Evolutionary conservation across 2,329 filamentous ascomycete species (phyloP).

Genomic region (Diaporthe ampelina): DNA sequence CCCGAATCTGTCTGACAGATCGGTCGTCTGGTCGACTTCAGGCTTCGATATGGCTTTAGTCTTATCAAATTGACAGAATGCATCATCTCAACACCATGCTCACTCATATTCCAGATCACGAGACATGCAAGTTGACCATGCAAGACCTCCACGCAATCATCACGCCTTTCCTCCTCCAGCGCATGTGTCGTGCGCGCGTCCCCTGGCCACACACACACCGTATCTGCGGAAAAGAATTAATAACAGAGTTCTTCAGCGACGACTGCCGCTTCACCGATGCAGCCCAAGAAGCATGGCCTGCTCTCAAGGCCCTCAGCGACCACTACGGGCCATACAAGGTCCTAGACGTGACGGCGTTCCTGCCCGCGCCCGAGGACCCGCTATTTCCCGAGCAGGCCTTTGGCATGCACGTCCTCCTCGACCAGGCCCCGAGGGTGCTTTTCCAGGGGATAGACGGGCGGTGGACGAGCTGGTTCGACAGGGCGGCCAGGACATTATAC

Average conservation of each 20-base stretch:
- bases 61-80: too few relatives aligned
- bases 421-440: slow-evolving; percentile 46
- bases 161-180: slow-evolving; percentile 12
- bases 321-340: slow-evolving; percentile 44
- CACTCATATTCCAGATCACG: too few relatives aligned
- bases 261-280: not conserved
- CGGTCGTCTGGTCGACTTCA: too few relatives aligned
- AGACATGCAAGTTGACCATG: not conserved
- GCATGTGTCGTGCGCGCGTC: slow-evolving; percentile 7
- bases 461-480: slow-evolving; percentile 48
- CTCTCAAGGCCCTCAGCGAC: slow-evolving; percentile 45
- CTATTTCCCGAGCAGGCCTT: slow-evolving; percentile 47
- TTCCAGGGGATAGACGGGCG: slow-evolving; percentile 46
- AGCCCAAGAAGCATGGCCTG: slow-evolving; percentile 39
- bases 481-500: slow-evolving; percentile 43
- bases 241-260: slow-evolving; percentile 14
- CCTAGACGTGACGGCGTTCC: slow-evolving; percentile 45
- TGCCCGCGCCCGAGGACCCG: slow-evolving; percentile 44
- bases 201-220: slow-evolving; percentile 9
- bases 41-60: not conserved
- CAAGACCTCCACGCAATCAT: slow-evolving; percentile 28
- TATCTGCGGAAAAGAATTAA: not conserved
- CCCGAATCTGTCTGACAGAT: not conserved
- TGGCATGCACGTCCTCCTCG: slow-evolving; percentile 48
- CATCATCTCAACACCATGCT: not conserved